A percentile compares a stretch with the other conserved stretches of the same genome.
Conservation (phyloP, 2,329 filamentous ascomycete genomes). For the Chaetomium strumarium region DNA sequence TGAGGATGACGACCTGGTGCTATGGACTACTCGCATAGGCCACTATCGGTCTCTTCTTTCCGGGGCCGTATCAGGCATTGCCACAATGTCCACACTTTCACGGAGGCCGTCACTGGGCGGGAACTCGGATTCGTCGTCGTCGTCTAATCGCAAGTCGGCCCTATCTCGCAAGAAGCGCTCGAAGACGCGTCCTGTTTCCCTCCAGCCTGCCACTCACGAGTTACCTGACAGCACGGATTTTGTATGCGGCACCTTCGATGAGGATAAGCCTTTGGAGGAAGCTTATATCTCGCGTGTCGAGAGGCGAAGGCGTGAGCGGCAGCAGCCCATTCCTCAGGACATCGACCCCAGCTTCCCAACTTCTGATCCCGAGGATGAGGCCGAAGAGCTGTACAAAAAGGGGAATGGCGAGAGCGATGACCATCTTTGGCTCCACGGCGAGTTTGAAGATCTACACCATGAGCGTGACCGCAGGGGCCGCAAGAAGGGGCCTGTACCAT, state of each 20-base stretch:
- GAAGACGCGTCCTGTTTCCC: slow-evolving; percentile 40
- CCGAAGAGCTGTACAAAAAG: slow-evolving; percentile 58
- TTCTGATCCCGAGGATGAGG: slow-evolving; percentile 83
- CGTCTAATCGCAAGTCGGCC: slow-evolving; percentile 35
- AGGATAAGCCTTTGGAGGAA: slow-evolving; percentile 89
- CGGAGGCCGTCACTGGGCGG: slow-evolving; percentile 39
- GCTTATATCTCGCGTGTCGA: slow-evolving; percentile 84
- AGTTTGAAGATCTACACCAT: slow-evolving; percentile 60
- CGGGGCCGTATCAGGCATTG: slow-evolving; percentile 24
- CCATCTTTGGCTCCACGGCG: slow-evolving; percentile 63
- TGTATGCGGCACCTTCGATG: slow-evolving; percentile 95
- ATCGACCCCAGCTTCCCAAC: slow-evolving; percentile 97
- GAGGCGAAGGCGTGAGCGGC: slow-evolving; percentile 73
- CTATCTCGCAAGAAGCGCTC: slow-evolving; percentile 29
- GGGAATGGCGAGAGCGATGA: slow-evolving; percentile 60
- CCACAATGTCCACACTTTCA: slow-evolving; percentile 22
- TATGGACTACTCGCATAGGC: slow-evolving; percentile 48
- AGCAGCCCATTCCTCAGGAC: slow-evolving; percentile 82
- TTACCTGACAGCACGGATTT: slow-evolving; percentile 97
- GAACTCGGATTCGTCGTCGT: slow-evolving; percentile 57
- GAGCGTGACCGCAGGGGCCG: slow-evolving; percentile 48
- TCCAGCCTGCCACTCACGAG: slow-evolving; percentile 67
- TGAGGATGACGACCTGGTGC: slow-evolving; percentile 60
- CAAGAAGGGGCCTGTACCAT: slow-evolving; percentile 44
- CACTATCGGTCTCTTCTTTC: slow-evolving; percentile 34